Base-by-base conservation (phyloP, 2,329 filamentous ascomycete genomes). In the Penicillium sp. region DNA sequence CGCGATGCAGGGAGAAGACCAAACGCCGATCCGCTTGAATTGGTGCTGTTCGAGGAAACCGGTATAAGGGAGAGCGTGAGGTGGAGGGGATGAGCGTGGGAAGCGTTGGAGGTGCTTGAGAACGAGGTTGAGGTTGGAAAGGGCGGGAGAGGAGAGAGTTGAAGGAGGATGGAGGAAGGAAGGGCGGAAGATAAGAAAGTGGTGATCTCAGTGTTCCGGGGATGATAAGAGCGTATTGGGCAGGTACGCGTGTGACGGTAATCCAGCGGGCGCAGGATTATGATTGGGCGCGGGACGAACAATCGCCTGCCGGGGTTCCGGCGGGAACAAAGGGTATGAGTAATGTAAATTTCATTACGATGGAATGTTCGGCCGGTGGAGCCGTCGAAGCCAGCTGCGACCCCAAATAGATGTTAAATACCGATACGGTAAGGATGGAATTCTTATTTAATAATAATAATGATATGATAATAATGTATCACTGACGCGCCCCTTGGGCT, bases 291-390 rank as follows among this genome's bases (percentile, higher is more conserved):
- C 19, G 19, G 46, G 34, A n/a, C 33, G 28, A 18, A 46, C 27
- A 26, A 39, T 30, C 13, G 18, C 19, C 36, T 49, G 43, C 42
- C 41, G 43, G 39, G 13, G 21, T 36, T 39, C 49, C 47, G 47
- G 47, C 43, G 35, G n/a, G 7, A 19, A 3, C n/a, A 4, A 35
- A 17, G 7, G 28, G 26, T 16, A 26, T 20, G 7, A 23, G 14
- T 17, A 15, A 25, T 13, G 19, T 10, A 21, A n/a, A 25, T 14
- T 15, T n/a, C 30, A 27, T 25, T 10, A 11, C 17, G 27, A 41
- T 53, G 41, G 52, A 55, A 55, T 51, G 48, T 55, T 55, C 52
- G 40, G 15, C 46, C 43, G 46, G 52, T 55, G 52, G 52, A 53
- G 44, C 42, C 41, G 29, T 35, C 35, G 47, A 41, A 43, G 38